Base-by-base conservation (phyloP, 2,329 filamentous ascomycete genomes). In the Clathrospora elynae region DNA sequence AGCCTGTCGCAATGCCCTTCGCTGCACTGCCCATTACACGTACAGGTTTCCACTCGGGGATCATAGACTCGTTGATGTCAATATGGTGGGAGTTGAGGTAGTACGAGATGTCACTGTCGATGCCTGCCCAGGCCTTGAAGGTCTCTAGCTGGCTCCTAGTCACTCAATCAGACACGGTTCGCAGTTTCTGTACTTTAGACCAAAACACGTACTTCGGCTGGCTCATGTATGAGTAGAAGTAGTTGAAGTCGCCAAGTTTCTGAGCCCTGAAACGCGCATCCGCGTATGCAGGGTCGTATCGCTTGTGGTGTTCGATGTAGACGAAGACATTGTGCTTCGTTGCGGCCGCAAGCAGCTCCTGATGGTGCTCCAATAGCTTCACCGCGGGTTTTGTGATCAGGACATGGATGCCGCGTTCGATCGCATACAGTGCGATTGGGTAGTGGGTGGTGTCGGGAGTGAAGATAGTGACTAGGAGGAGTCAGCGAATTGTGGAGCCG, bases 141-240 rank as follows among this genome's bases (percentile, higher is more conserved):
- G 90, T 96, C 77, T 95, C 88, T 33, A 96, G 81, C 74, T 95
- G 90, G 35, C 80, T 89, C 75, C 95, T 95, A 48, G 86, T 88
- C 74, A 91, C 87, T 28, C 87, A 90, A 91, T 50, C 12, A 55
- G 80, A 95, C 16, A 42, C 14, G 35, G 17, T 25, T 22, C n/a
- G n/a, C n/a, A n/a, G 11, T 10, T 17, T 32, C 18, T 3, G 8
- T 10, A 11, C 9, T 7, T 4, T 13, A 49, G 87, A 87, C 23
- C n/a, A 6, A 30, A 20, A n/a, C 14, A 17, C 51, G 46, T 53
- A 64, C 61, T 69, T 69, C 13, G 66, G 66, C 77, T 96, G 90
- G 35, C 85, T 89, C 90, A 96, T 95, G 81, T 96, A 96, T 60
- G 83, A 87, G 80, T 96, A 96, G 71, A 95, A 96, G 79, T 96